Conservation (phyloP, 768 basidiomycete genomes). For the Dioszegia crocea region DNA sequence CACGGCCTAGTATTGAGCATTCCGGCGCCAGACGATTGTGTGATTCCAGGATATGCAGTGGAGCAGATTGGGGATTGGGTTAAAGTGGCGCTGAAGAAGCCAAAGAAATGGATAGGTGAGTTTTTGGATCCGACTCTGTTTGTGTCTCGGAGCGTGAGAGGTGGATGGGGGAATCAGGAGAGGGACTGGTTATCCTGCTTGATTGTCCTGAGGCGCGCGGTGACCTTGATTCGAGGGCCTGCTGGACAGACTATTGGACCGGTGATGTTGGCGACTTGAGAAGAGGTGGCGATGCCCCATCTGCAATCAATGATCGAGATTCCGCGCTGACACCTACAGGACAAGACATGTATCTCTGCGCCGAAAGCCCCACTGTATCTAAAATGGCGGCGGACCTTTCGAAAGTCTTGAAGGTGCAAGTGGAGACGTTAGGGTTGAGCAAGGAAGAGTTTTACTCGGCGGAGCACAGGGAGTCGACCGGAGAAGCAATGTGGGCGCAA, state of each 20-base stretch:
- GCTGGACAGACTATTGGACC: too few relatives aligned
- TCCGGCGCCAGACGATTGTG: conserved; percentile 18
- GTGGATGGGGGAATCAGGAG: too few relatives aligned
- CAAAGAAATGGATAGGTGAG: conserved; percentile 16
- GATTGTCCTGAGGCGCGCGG: too few relatives aligned
- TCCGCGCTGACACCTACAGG: conserved; percentile 10
- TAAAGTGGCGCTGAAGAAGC: conserved; percentile 14
- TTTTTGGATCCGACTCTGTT: neutral
- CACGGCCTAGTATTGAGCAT: conserved; percentile 3
- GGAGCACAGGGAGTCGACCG: conserved; percentile 9
- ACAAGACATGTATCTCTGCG: conserved; percentile 18
- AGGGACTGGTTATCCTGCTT: too few relatives aligned
- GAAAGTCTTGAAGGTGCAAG: conserved; percentile 12
- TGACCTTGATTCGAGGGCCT: too few relatives aligned
- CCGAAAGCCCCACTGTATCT: conserved; percentile 8
- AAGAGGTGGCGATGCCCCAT: too few relatives aligned
- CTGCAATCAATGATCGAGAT: too few relatives aligned
- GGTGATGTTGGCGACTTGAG: too few relatives aligned
- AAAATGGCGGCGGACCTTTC: conserved; percentile 19
- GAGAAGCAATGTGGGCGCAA: conserved; percentile 17
- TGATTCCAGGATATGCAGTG: conserved; percentile 18
- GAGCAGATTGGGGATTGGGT: conserved; percentile 27
- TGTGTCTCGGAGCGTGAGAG: neutral
- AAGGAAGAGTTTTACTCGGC: conserved; percentile 25
- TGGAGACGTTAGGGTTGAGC: conserved; percentile 17